Conservation (phyloP, 768 basidiomycete genomes). For the Amanita molliuscula region DNA sequence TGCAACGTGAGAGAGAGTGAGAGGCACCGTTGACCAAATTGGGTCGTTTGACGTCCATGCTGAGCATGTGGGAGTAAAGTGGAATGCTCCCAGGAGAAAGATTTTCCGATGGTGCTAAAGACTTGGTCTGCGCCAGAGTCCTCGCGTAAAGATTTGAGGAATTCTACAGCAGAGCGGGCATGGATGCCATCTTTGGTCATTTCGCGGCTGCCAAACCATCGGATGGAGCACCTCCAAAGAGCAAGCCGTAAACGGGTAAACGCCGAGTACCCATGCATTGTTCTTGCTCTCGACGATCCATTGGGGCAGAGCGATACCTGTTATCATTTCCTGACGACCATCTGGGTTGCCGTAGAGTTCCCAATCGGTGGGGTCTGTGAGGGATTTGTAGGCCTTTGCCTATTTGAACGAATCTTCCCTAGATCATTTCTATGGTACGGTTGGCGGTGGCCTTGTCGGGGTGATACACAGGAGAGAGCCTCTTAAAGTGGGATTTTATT, state of each 20-base stretch:
- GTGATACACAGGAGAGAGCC: conserved; percentile 82
- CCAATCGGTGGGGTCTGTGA: conserved; percentile 71
- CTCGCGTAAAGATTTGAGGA: conserved; percentile 84
- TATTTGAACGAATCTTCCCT: conserved; percentile 78
- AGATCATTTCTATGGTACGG: conserved; percentile 79
- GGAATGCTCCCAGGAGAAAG: conserved; percentile 49
- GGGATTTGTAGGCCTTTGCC: conserved; percentile 99
- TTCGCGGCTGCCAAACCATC: conserved; percentile 93
- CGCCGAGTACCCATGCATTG: conserved; percentile 81
- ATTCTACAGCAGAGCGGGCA: conserved; percentile 68
- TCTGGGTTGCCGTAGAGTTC: conserved; percentile 90
- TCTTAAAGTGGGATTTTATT: conserved; percentile 93
- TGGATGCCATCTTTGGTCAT: conserved; percentile 90
- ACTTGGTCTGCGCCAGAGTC: conserved; percentile 65
- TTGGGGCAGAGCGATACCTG: conserved; percentile 89
- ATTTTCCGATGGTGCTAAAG: conserved; percentile 59
- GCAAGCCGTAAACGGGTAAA: conserved; percentile 76
- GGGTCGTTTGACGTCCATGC: conserved; percentile 44
- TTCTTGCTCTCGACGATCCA: conserved; percentile 93
- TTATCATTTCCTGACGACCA: conserved; percentile 84
- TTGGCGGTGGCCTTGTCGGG: conserved; percentile 93
- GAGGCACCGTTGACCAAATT: conserved; percentile 59
- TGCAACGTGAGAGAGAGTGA: too few relatives aligned
- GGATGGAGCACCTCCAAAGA: conserved; percentile 85
- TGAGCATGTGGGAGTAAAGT: conserved; percentile 77